Percentiles rank a stretch among this genome's conserved stretches.
Evolutionary conservation across 1,139 yeast genomes (phyloP).

Genomic region (Magnusiomyces suaveolens): DNA sequence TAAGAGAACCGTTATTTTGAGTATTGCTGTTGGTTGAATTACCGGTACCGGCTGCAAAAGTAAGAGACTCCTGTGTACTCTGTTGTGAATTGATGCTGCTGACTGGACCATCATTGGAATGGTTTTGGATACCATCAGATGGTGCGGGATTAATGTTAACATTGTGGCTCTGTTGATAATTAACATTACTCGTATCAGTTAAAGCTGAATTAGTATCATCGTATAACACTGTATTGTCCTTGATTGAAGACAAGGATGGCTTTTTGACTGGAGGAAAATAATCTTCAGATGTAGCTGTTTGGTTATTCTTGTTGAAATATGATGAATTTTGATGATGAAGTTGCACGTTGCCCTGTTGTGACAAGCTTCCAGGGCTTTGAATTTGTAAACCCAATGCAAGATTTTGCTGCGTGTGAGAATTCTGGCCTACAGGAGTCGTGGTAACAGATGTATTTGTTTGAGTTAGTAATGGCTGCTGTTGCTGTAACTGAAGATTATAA

Average conservation of each 20-base stretch:
- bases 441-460: not conserved
- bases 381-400: not conserved
- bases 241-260: not conserved
- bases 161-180: not conserved
- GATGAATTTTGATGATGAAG: conserved; percentile 11
- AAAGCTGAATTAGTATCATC: not conserved
- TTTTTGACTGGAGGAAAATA: not conserved
- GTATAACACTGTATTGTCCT: no score
- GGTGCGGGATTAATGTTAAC: not conserved
- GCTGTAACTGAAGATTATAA: conserved; percentile 12
- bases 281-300: not conserved
- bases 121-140: not conserved
- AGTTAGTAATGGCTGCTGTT: conserved; percentile 3
- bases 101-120: not conserved
- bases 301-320: not conserved
- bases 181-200: not conserved
- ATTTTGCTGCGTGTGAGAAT: not conserved
- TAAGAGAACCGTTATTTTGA: not conserved
- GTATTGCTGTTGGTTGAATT: not conserved
- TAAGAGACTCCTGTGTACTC: not conserved
- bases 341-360: conserved; percentile 11
- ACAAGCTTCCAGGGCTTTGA: conserved; percentile 2
- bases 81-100: not conserved
- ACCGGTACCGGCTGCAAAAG: not conserved
- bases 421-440: not conserved